Conservation (phyloP, 345 rosid genomes). For the Melaleuca quinquenervia region DNA sequence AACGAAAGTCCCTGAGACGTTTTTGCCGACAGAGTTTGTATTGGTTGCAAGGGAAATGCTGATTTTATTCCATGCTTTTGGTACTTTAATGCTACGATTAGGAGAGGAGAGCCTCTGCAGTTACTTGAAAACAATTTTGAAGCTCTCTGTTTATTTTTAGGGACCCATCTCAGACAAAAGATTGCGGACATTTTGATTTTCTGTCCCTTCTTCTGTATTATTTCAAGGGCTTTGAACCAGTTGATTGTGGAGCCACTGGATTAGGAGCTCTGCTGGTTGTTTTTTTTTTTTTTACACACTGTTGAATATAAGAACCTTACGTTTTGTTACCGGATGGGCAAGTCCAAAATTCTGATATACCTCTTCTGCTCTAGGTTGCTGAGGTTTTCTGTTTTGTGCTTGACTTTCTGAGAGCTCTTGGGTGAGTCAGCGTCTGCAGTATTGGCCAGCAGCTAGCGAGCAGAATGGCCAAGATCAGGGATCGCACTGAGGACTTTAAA, state of each 20-base stretch:
- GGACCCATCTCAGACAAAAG: neutral
- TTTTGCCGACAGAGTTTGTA: neutral
- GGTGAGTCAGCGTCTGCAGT: neutral
- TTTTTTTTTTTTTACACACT: neutral
- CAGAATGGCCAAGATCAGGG: slow-evolving; percentile 62
- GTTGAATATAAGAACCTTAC: neutral
- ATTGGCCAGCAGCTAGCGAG: neutral
- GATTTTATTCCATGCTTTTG: neutral
- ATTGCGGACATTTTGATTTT: neutral
- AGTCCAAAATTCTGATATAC: neutral
- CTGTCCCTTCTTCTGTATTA: neutral
- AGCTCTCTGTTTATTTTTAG: neutral
- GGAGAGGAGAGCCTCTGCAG: neutral
- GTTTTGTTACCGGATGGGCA: neutral
- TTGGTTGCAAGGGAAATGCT: neutral
- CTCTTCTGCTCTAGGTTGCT: neutral
- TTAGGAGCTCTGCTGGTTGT: neutral
- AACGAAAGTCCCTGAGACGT: neutral
- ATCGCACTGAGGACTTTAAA: slow-evolving; percentile 77
- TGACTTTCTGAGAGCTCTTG: neutral
- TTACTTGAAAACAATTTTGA: neutral
- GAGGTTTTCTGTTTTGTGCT: neutral
- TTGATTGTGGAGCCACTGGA: neutral
- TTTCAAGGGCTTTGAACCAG: neutral
- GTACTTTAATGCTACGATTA: neutral